Percentiles rank a stretch among this genome's conserved stretches.
Evolutionary conservation across 2,329 filamentous ascomycete genomes (phyloP).

Genomic region (Parascedosporium putredinis): DNA sequence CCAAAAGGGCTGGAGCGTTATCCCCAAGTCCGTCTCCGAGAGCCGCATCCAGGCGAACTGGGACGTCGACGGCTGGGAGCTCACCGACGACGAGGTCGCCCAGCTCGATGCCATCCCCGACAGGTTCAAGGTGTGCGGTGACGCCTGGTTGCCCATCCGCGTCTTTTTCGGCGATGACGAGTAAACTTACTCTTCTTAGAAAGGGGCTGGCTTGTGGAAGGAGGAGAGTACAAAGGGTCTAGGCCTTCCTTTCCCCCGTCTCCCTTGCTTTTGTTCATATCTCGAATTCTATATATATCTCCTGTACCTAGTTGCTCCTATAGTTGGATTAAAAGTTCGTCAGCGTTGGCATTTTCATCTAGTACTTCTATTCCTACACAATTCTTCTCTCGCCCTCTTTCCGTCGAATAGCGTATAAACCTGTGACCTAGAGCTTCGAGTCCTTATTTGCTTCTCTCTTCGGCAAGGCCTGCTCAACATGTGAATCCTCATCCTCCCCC

Average conservation of each 20-base stretch:
- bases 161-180: slow-evolving; percentile 81
- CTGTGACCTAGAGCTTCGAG: slow-evolving; percentile 3
- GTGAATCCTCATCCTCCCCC: slow-evolving; percentile 48
- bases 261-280: too few relatives aligned
- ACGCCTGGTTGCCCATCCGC: slow-evolving; percentile 63
- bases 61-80: slow-evolving; percentile 60
- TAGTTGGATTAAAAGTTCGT: not conserved
- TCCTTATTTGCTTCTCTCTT: not conserved
- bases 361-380: too few relatives aligned
- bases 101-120: slow-evolving; percentile 58
- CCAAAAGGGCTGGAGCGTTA: slow-evolving; percentile 70
- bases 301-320: too few relatives aligned
- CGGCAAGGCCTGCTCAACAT: not conserved
- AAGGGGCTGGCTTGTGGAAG: not conserved
- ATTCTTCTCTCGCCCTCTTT: too few relatives aligned
- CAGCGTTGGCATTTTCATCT: not conserved
- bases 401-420: too few relatives aligned
- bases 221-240: too few relatives aligned
- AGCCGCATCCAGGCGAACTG: slow-evolving; percentile 68
- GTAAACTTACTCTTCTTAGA: slow-evolving; percentile 27
- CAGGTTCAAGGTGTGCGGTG: slow-evolving; percentile 74
- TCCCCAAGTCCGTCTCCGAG: slow-evolving; percentile 73
- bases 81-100: slow-evolving; percentile 63
- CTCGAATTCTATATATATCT: too few relatives aligned
- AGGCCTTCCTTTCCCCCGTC: not conserved